A percentile compares a stretch with the other conserved stretches of the same genome.
Evolutionary conservation across 140 eudicot genomes (phyloP).

Genomic region (Erigeron philadelphicus): DNA sequence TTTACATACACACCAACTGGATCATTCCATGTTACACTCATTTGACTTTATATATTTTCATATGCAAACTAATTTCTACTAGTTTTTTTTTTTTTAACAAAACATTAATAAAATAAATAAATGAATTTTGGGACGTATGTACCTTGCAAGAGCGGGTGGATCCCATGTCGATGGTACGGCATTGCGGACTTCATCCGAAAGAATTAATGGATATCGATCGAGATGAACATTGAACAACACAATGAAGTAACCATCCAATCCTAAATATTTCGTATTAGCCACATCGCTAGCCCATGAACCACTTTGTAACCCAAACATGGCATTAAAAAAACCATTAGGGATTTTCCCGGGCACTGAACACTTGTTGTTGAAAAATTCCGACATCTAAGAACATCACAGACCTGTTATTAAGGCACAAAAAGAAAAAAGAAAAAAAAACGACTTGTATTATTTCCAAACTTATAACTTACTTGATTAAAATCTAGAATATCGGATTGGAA

Average conservation of each 20-base stretch:
- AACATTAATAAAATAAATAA: not conserved
- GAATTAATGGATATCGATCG: constrained; percentile 67
- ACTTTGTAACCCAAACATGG: constrained; percentile 76
- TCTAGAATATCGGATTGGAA: constrained; percentile 79
- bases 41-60: constrained; percentile 23
- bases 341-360: constrained; percentile 66
- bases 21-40: constrained; percentile 23
- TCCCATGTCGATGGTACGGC: constrained; percentile 90
- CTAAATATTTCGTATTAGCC: constrained; percentile 61
- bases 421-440: not conserved
- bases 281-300: constrained; percentile 93
- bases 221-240: constrained; percentile 52
- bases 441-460: not conserved
- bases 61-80: not conserved
- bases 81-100: not conserved
- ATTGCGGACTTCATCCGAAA: constrained; percentile 59
- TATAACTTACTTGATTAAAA: constrained; percentile 54
- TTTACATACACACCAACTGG: constrained; percentile 24
- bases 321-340: constrained; percentile 79
- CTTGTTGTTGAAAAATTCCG: constrained; percentile 63
- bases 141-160: constrained; percentile 91
- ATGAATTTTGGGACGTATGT: not conserved
- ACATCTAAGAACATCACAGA: constrained; percentile 53
- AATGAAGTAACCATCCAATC: constrained; percentile 87
- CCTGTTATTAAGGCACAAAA: not conserved